Evolutionary conservation across 345 rosid genomes (phyloP).

Genomic region (Populus nigra): DNA sequence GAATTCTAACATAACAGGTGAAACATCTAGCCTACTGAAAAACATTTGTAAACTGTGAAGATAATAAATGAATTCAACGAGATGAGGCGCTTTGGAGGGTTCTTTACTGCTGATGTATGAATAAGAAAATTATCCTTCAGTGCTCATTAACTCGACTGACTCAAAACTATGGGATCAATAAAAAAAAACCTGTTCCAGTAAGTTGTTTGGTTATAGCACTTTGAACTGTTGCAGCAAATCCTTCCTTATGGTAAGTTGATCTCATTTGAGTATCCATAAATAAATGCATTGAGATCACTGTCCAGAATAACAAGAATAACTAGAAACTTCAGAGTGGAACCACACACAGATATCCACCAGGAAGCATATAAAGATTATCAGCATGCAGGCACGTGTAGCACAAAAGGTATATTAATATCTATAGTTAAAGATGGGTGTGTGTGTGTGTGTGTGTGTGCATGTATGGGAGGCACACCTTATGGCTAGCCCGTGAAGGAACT

Average conservation of each 20-base stretch:
- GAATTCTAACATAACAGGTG: not conserved
- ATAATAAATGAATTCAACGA: not conserved
- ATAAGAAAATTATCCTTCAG: not conserved
- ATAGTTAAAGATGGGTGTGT: not conserved
- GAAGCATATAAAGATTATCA: not conserved
- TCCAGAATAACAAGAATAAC: not conserved
- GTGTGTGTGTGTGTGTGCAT: not conserved
- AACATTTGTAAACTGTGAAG: not conserved
- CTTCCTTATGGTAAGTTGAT: not conserved
- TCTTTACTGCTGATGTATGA: not conserved
- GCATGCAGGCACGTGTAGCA: not conserved
- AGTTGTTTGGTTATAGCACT: not conserved
- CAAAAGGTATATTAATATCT: not conserved
- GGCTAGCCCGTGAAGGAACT: conserved; percentile 47
- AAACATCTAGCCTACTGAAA: not conserved
- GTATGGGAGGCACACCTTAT: conserved; percentile 38
- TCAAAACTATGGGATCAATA: not conserved
- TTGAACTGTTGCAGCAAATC: not conserved
- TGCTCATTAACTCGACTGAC: not conserved
- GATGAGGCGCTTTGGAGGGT: not conserved
- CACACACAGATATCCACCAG: not conserved
- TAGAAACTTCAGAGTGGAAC: not conserved
- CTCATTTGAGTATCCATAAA: not conserved
- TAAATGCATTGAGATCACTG: not conserved
- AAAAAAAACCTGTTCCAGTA: not conserved